Conservation (phyloP, 1,284 basidiomycete species). For the Austroboletus olivaceoglutinosus region DNA sequence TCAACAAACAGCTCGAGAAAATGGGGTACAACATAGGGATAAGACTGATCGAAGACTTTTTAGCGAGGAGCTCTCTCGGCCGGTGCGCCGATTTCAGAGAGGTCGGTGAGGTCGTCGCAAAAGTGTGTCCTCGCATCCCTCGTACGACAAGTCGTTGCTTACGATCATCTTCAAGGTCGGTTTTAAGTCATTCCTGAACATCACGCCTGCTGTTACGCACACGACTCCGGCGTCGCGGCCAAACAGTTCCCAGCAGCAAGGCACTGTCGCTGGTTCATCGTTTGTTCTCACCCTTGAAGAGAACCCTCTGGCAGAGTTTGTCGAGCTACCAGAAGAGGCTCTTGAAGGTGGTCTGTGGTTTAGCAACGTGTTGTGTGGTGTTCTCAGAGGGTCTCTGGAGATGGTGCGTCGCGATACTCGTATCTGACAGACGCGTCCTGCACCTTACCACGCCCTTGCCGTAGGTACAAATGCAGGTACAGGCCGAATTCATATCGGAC, state of each 20-base stretch:
- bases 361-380: slow-evolving; percentile 94
- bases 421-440: slow-evolving; percentile 6
- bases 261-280: slow-evolving; percentile 45
- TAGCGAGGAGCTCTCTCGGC: slow-evolving; percentile 84
- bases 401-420: slow-evolving; percentile 67
- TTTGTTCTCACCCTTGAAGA: slow-evolving; percentile 92
- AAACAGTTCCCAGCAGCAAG: slow-evolving; percentile 39
- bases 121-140: slow-evolving; percentile 53
- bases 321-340: slow-evolving; percentile 93
- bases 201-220: slow-evolving; percentile 83
- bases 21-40: slow-evolving; percentile 99
- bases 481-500: slow-evolving; percentile 88
- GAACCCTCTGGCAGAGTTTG: slow-evolving; percentile 96
- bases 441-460: slow-evolving; percentile 14
- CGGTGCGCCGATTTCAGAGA: slow-evolving; percentile 91
- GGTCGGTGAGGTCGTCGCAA: slow-evolving; percentile 90
- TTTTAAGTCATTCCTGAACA: slow-evolving; percentile 98
- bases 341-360: slow-evolving; percentile 94
- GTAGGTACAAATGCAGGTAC: slow-evolving; percentile 96
- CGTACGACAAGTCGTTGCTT: background rate
- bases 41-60: slow-evolving; percentile 94
- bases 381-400: slow-evolving; percentile 89
- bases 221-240: slow-evolving; percentile 46
- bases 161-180: slow-evolving; percentile 66
- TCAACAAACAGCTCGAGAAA: slow-evolving; percentile 80